Evolutionary conservation across 2,329 filamentous ascomycete species (phyloP), one percentile per base, ranked within the genome.

Genomic region (Aspergillus neotritici): DNA sequence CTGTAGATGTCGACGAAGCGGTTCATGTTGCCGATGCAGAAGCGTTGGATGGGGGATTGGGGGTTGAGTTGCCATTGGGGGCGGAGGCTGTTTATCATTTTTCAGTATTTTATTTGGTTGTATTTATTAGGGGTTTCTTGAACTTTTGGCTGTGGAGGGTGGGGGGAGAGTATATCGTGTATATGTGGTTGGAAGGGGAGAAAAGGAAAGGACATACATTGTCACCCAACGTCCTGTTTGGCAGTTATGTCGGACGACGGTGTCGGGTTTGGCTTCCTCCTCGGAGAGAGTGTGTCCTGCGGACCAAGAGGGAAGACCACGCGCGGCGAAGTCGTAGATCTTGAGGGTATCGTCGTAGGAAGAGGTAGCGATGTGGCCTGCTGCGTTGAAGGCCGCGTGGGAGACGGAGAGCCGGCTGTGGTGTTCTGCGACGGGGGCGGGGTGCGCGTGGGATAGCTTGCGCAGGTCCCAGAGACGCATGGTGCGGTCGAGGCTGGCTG

Each of bases 11-110:
- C 93, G 1, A 97, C 87, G 56, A 96, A 97, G 1, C 93, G 81
- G 61, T 94, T 95, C 93, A 97, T 97, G 55, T 97, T 98, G 1
- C 87, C 93, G 44, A 98, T 91, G 16, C 82, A 86, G 56, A 98
- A 89, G 48, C 91, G 88, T 50, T 94, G 84, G 4, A 94, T 81
- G 6, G 83, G 83, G 46, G 93, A 87, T 29, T 76, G 70, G 0
- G 93, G 91, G 35, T 79, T 76, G 28, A 79, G 73, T 64, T 98
- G 93, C 93, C 93, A 98, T 56, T 95, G 88, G 63, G 93, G 77
- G 76, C 94, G 61, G 75, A 85, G 70, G 55, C 78, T 82, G 64
- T 37, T 29, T 44, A 8, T 28, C 10, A 34, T 34, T 37, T 33
- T 48, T 38, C 49, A 48, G 36, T 37, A n/a, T 31, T 12, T 12